Evolutionary conservation across 2,329 filamentous ascomycete genomes (phyloP), one percentile per base, ranked within the genome.

Genomic region (Cordyceps pruinosa): DNA sequence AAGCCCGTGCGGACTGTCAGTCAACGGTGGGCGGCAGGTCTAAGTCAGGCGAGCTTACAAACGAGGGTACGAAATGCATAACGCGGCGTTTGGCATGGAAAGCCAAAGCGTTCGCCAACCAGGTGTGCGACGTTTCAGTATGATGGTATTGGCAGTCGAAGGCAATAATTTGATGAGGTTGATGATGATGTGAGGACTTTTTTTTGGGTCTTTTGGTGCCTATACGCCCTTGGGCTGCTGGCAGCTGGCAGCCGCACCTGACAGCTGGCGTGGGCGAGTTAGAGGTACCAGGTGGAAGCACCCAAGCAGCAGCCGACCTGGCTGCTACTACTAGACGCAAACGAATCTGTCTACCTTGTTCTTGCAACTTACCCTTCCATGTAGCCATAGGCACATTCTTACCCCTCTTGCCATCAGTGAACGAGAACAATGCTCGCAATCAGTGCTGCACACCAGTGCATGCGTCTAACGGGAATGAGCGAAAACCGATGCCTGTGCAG

Each of bases 1-100:
- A 42, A 53, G 50, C 39, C 50, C 39, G 50, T 53, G 50, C 50
- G 50, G 19, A 30, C 44, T 44, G 50, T 52, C 50, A 44, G 50
- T 30, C 25, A 30, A 30, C 34, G 37, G 39, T 25, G 21, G 21
- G 28, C 41, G n/a, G 26, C 17, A 19, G 34, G 34, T 34, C 21
- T 19, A 41, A 21, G 25, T 21, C 34, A 5, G 35, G 48, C 23
- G 15, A 30, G 26, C 49, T 35, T 26, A n/a, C 25, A 19, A 34
- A 8, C 37, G 15, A 17, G 9, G 15, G 34, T 39, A 34, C 3
- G 12, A 19, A 46, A 28, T 32, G 28, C 45, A 30, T 23, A 13
- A 34, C 35, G 21, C 12, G 34, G 34, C 32, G 13, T 35, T 34
- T 19, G 15, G 32, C 46, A 49, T 52, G 19, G 26, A 44, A 19